A percentile compares a stretch with the other conserved stretches of the same genome.
phyloP scores from a whole-genome alignment of 208 protist genomes.

The Crithidia acanthocephali region DNA sequence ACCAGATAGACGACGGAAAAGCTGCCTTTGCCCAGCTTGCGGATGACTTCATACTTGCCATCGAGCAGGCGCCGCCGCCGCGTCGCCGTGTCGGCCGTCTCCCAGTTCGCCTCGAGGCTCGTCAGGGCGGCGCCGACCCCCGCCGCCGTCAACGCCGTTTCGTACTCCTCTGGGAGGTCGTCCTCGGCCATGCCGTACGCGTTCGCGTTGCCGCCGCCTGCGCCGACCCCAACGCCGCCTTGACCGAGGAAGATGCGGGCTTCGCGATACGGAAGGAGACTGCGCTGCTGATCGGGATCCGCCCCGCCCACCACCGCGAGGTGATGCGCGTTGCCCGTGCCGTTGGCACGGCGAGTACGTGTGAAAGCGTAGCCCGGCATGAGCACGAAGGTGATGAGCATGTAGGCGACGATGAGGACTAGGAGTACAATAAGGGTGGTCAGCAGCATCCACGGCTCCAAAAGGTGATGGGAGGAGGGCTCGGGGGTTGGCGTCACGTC shows the following conservation, averaged over 20 bases:
- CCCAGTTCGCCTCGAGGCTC: conserved; percentile 4
- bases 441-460: conserved; percentile 21
- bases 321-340: not conserved
- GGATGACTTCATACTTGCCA: conserved; percentile 51
- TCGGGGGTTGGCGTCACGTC: not conserved
- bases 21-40: conserved; percentile 52
- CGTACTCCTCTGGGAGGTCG: conserved; percentile 17
- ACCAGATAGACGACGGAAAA: conserved; percentile 76
- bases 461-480: not conserved
- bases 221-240: not conserved
- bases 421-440: conserved; percentile 7
- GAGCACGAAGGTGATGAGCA: conserved; percentile 7
- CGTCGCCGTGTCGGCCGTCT: not conserved
- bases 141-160: conserved; percentile 18
- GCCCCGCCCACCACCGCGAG: not conserved
- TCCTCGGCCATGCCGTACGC: not conserved
- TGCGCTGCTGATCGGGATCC: conserved; percentile 1
- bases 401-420: not conserved
- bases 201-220: not conserved
- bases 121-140: not conserved
- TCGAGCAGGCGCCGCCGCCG: conserved; percentile 15
- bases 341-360: not conserved
- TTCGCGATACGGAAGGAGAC: conserved; percentile 9
- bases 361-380: conserved; percentile 14
- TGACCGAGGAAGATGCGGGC: conserved; percentile 7